Evolutionary conservation across 2,329 filamentous ascomycete species (phyloP), one percentile per base, ranked within the genome.

Genomic region (Pseudogymnoascus sp.): DNA sequence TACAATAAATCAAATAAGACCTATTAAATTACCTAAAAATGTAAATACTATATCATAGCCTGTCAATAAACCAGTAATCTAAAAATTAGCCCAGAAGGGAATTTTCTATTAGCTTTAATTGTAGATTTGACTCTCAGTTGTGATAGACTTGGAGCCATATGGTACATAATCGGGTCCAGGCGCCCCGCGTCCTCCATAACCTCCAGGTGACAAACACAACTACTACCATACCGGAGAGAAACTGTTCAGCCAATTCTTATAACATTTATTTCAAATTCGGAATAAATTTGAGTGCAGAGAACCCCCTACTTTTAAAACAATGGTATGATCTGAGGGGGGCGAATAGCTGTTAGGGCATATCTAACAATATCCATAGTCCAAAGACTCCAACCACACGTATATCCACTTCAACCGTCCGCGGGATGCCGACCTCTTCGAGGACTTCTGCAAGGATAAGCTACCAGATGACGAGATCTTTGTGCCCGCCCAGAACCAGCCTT

Each of bases 401-500:
- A 77, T 93, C 66, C 90, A 93, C 80, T 86, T 93, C 78, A 86
- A 87, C 75, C 79, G 81, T 62, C 78, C 88, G 31, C 84, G 86
- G 73, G 84, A 91, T 76, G 89, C 88, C 63, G 90, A 93, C 76
- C 84, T 92, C 66, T 88, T 93, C 69, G 90, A 93, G 74, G 86
- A 88, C 74, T 88, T 89, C 72, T 87, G 85, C 80, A 84, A 83
- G 72, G 86, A 88, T 77, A 83, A 81, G 71, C 82, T 89, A 50
- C 86, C 87, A n/a, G 79, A 82, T 66, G 90, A 95, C 76, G 89
- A 93, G 64, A 90, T 95, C 73, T 89, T 90, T 75, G 88, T 96
- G n/a, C 85, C 88, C 35, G 85, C 86, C 7, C 85, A 91, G 66
- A 85, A 92, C 73, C 89, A 91, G 74, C 91, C 90, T 42, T 82